phyloP scores from a whole-genome alignment of 192 early-diverging fungal genomes.

The Linnemannia exigua region DNA sequence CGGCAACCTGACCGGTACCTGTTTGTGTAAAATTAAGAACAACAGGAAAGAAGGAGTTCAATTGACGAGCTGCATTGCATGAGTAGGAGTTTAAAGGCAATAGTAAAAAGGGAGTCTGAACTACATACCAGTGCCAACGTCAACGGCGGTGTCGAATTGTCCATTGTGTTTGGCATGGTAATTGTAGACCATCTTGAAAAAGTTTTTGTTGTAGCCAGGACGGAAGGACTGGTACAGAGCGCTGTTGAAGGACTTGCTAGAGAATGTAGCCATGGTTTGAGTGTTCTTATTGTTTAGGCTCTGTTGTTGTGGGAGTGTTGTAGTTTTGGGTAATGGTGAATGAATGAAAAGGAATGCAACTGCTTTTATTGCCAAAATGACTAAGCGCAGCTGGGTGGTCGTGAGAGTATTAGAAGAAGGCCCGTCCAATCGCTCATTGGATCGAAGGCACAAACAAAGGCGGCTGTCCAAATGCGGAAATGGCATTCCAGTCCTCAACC shows the following conservation, averaged over 20 bases:
- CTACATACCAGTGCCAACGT: slow-evolving; percentile 60
- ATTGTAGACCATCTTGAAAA: slow-evolving; percentile 60
- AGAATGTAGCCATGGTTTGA: slow-evolving; percentile 54
- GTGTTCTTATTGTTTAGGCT: too few species aligned
- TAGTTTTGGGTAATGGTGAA: not conserved
- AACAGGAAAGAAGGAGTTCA: not conserved
- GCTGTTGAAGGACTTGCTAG: slow-evolving; percentile 54
- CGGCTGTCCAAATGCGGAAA: not conserved
- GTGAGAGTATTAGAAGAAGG: not conserved
- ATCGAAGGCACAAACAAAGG: not conserved
- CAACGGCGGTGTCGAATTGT: slow-evolving; percentile 60
- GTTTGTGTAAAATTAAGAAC: not conserved
- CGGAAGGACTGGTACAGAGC: slow-evolving; percentile 53
- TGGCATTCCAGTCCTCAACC: not conserved
- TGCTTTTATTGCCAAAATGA: not conserved
- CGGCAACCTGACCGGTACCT: slow-evolving; percentile 71
- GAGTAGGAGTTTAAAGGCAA: not conserved
- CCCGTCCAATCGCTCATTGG: not conserved
- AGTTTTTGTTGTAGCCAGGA: slow-evolving; percentile 40
- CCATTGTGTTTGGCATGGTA: slow-evolving; percentile 58
- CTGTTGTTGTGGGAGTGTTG: not conserved
- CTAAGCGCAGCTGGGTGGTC: not conserved
- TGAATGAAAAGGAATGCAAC: slow-evolving; percentile 4
- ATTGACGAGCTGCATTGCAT: not conserved
- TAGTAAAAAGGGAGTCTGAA: not conserved